A percentile compares a stretch with the other conserved stretches of the same genome.
These are phyloP conservation scores for Pleurotus sapidus DNA, from an alignment of 768 basidiomycete genomes.

Conservation along the genomic window DNA sequence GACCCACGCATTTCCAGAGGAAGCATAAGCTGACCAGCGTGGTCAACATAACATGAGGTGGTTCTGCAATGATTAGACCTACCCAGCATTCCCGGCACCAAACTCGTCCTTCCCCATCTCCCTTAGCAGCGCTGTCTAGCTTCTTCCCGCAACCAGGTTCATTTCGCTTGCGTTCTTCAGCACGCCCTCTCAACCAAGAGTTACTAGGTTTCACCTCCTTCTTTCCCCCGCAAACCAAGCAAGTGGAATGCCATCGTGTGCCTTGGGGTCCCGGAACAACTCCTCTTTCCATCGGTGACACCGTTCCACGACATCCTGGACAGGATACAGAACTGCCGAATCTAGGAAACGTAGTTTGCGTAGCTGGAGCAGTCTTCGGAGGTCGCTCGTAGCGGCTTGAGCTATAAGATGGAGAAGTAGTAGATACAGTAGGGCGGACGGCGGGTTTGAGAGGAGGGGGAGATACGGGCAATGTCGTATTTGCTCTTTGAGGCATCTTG, in stretches of 20 bases:
- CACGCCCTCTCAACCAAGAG: constrained; percentile 31
- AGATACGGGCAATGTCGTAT: neutral
- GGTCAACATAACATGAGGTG: constrained; percentile 10
- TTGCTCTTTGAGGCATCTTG: neutral
- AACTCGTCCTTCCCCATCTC: constrained; percentile 61
- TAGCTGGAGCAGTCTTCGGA: constrained; percentile 29
- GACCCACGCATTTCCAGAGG: constrained; percentile 44
- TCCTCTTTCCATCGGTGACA: constrained; percentile 82
- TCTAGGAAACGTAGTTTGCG: constrained; percentile 38
- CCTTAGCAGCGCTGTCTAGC: constrained; percentile 80
- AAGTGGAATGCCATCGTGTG: constrained; percentile 74
- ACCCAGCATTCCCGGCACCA: constrained; percentile 89
- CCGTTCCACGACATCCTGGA: constrained; percentile 70
- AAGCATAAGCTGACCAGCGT: constrained; percentile 47
- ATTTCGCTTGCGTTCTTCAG: constrained; percentile 48
- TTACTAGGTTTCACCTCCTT: constrained; percentile 34
- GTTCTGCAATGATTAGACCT: constrained; percentile 20
- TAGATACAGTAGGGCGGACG: constrained; percentile 13
- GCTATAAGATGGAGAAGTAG: constrained; percentile 13
- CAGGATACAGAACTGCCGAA: constrained; percentile 64
- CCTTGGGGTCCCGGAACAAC: constrained; percentile 85
- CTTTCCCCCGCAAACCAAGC: constrained; percentile 81
- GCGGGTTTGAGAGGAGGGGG: neutral
- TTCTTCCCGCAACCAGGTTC: constrained; percentile 81
- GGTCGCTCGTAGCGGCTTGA: constrained; percentile 27